phyloP scores from a whole-genome alignment of 805 yeast genomes.

The Torulaspora gathmanii region DNA sequence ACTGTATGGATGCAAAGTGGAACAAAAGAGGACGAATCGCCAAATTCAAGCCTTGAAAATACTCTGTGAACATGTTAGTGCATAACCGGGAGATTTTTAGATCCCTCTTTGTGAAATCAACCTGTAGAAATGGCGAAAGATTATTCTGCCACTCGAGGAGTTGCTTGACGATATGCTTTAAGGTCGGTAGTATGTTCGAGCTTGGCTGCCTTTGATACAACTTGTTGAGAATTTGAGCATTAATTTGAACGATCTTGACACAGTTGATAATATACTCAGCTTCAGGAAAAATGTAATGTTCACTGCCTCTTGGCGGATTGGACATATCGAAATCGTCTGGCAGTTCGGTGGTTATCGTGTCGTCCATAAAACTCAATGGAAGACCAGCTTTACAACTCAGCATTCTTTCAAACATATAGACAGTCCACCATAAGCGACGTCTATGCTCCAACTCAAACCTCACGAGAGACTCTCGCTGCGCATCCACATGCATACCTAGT shows the following conservation, averaged over 20 bases:
- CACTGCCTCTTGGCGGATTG: conserved; percentile 54
- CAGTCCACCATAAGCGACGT: conserved; percentile 82
- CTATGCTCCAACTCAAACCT: conserved; percentile 76
- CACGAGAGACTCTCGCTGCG: conserved; percentile 61
- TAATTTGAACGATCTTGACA: conserved; percentile 72
- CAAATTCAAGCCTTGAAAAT: conserved; percentile 74
- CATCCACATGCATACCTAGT: conserved; percentile 78
- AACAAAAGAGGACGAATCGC: conserved; percentile 74
- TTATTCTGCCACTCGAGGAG: conserved; percentile 63
- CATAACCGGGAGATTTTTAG: conserved; percentile 59
- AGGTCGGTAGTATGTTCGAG: conserved; percentile 67
- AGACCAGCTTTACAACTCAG: conserved; percentile 76
- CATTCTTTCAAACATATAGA: conserved; percentile 80
- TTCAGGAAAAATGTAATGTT: conserved; percentile 68
- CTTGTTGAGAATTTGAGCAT: conserved; percentile 64
- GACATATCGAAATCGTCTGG: conserved; percentile 70
- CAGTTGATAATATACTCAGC: conserved; percentile 73
- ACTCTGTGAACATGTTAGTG: conserved; percentile 76
- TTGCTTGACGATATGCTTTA: conserved; percentile 63
- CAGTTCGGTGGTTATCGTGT: conserved; percentile 71
- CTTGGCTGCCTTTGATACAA: conserved; percentile 73
- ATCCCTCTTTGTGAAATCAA: conserved; percentile 51
- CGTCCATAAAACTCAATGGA: conserved; percentile 74
- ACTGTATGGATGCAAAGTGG: conserved; percentile 67
- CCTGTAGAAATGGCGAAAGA: conserved; percentile 58